Base-by-base conservation (phyloP, 2,329 filamentous ascomycete species). In the Ceratocystis harringtonii region DNA sequence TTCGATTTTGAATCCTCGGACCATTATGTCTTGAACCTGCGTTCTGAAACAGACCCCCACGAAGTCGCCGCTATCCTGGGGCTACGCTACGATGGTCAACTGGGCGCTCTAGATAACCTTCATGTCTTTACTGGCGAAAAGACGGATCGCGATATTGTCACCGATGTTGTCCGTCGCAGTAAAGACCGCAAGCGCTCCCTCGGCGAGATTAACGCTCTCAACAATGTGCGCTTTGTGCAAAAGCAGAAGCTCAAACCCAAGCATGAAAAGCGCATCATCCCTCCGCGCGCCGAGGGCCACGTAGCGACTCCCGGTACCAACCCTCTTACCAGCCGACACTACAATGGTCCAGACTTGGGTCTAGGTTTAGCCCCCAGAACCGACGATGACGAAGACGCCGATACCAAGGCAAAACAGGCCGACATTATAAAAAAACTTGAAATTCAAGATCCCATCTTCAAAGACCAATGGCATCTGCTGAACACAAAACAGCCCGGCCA, bases 391-490 rank as follows among this genome's bases (percentile, higher is more conserved):
- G 22, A 60, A 3, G 36, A 67, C 30, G 69, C 72, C 10, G 72
- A 76, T 61, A 83, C 84, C 2, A 76, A 87, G 28, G 74, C 80
- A 68, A 77, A 80, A 68, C 85, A 88, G 70, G 74, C 81, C 61
- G 75, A 80, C 4, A 77, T 95, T 60, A 85, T 85, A 69, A 75
- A 79, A 62, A 77, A 79, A 1, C 79, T 99, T n/a, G 79, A 80
- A 15, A 97, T 99, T 69, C 75, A 78, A 41, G 94, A 99, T 72
- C 94, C 94, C 19, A 95, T 95, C 63, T 99, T 97, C 76, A 80
- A 82, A 52, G 88, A 95, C 66, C 94, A 99, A 76, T 99, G 94
- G 94, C 94, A 99, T 80, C 78, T 99, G 60, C 86, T 88, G 78
- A 99, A 99, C 73, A 80, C 88, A 0, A 73, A 88, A 5, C 85